Base-by-base conservation (phyloP, 345 rosid species). In the Cardamine resedifolia region DNA sequence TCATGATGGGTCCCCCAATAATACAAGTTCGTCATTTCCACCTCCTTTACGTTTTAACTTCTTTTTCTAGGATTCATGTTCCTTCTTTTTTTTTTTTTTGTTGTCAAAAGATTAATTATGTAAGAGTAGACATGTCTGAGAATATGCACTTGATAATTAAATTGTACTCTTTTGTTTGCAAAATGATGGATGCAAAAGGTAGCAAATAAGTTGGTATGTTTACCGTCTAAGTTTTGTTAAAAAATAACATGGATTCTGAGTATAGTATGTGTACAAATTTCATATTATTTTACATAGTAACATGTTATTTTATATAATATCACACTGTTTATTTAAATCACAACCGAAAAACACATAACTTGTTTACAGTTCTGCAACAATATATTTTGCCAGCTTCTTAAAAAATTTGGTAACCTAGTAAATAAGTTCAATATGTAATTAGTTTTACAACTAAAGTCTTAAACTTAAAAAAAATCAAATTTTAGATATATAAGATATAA, bases 1-100 rank as follows among this genome's bases (percentile, higher is more conserved):
- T 70, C 9, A 26, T 48, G n/a, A 63, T 70, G 75, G 71, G 75
- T 55, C 70, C 75, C 70, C 30, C 66, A 76, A 76, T 76, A 76
- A 63, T 76, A 47, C 33, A 76, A 56, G 28, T 62, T 75, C 70
- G 3, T 75, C 70, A 52, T 67, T 51, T 51, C n/a, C 8, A 38
- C 43, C 61, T 50, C 38, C 45, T 41, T 15, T 52, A 52, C 64
- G 36, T 72, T 64, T 72, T 43, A 30, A 28, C 49, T 26, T 43
- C 48, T 33, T 33, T 21, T 10, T 20, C 7, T 4, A 50, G 27
- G 12, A 23, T 66, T 30, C 20, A 30, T 64, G 8, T 30, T 45
- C 16, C 16, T 8, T n/a, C n/a, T n/a, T n/a, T n/a, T 21, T 59
- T 10, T 20, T 34, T 8, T 53, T 2, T 6, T 15, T 28, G 5